Evolutionary conservation across 2,329 filamentous ascomycete genomes (phyloP).

Genomic region (Mariannaea sp.): DNA sequence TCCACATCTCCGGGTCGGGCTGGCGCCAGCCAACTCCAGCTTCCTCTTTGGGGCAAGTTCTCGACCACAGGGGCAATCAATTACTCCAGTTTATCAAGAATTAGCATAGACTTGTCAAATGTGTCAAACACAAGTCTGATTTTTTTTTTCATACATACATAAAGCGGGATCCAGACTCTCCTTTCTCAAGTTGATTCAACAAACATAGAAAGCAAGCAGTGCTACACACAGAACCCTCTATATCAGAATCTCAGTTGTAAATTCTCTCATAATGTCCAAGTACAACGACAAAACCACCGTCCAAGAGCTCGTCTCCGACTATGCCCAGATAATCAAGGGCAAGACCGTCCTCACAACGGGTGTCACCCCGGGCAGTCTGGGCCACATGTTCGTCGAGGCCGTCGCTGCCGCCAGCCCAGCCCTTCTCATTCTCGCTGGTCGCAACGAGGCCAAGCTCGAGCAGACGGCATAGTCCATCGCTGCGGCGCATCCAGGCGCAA

Average conservation of each 20-base stretch:
- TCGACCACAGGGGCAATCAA: neutral
- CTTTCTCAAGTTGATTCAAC: neutral
- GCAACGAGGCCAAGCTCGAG: conserved; percentile 47
- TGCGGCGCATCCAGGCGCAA: conserved; percentile 40
- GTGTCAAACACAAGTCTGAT: neutral
- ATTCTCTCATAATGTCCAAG: conserved; percentile 7
- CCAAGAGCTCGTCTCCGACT: conserved; percentile 38
- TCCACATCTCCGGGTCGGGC: conserved; percentile 16
- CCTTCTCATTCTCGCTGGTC: conserved; percentile 53
- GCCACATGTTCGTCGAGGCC: conserved; percentile 43
- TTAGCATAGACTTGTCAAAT: neutral
- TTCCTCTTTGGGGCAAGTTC: neutral
- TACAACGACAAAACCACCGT: conserved; percentile 31
- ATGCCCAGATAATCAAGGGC: conserved; percentile 40
- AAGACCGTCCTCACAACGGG: conserved; percentile 50
- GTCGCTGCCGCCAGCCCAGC: conserved; percentile 48
- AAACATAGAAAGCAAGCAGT: neutral
- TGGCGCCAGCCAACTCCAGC: conserved; percentile 28
- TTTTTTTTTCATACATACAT: neutral
- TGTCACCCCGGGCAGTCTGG: conserved; percentile 47
- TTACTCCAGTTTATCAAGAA: neutral
- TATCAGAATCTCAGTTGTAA: neutral
- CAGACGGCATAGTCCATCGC: conserved; percentile 45
- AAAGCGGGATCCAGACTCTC: neutral
- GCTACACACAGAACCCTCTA: neutral